Base-by-base conservation (phyloP, 2,329 filamentous ascomycete genomes). In the Penicillium griseofulvum region DNA sequence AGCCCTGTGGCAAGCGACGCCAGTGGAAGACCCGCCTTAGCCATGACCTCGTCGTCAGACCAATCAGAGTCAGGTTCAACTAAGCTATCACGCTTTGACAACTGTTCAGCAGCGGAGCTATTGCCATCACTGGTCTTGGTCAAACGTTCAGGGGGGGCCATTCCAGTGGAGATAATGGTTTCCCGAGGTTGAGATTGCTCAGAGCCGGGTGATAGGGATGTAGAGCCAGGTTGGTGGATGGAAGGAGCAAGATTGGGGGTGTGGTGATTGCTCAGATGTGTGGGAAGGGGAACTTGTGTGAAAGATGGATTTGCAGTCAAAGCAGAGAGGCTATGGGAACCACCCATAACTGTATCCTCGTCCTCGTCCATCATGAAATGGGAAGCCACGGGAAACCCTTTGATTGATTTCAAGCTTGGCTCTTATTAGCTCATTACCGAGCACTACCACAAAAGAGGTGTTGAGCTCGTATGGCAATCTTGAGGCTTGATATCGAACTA, bases 1-100 rank as follows among this genome's bases (percentile, higher is more conserved):
- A 88, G 85, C 4, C 90, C 90, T 0, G 89, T 92, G 0, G 87
- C 84, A 1, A 90, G 78, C 26, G 84, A 74, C 2, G 74, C 70
- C 26, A 73, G 58, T 1, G 76, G 73, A n/a, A 79, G 67, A 10
- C 74, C 74, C 74, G 78, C 54, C 75, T 74, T 68, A 8, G 60
- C 59, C 8, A 63, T 58, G 39, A 59, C 50, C 29, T 71, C 69
- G 6, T 73, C 71, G n/a, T 74, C 69, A 39, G 74, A 73, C 68
- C 72, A 75, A 55, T 76, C 74, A 10, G 74, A 77, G 41, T 72
- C 71, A 19, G 71, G 68, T 34, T 77, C 72, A 11, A 71, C 65
- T 5, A 72, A 54, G 43, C 69, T 74, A 43, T 75, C 75, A 2
- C 59, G 59, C 36, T 65, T 66, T 24, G 45, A 33, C 24, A 45